Evolutionary conservation across 2,329 filamentous ascomycete genomes (phyloP).

Genomic region (Phialocephala subalpina): DNA sequence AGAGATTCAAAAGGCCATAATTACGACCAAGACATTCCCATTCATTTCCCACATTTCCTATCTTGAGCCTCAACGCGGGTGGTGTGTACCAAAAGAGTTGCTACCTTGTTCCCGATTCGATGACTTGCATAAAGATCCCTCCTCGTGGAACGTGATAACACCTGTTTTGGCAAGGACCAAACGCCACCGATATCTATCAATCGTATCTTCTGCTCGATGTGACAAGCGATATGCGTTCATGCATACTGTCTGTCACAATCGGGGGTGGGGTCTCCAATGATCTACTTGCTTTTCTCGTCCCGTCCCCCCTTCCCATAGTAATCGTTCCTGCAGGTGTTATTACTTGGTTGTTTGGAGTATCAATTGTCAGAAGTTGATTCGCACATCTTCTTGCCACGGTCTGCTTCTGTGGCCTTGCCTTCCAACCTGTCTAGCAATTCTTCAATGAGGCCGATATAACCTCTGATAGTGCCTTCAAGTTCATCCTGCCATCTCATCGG

Average conservation of each 20-base stretch:
- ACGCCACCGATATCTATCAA: background rate
- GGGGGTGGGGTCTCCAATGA: background rate
- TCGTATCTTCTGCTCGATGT: background rate
- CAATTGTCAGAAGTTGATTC: background rate
- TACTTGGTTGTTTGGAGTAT: background rate
- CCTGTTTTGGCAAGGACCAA: background rate
- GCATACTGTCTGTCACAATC: background rate
- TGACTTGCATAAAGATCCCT: conserved; percentile 7
- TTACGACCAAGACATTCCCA: background rate
- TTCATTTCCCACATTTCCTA: conserved; percentile 5
- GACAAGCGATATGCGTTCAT: conserved; percentile 2
- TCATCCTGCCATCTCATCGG: conserved; percentile 28
- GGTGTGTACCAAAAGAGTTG: conserved; percentile 16
- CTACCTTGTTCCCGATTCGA: conserved; percentile 6
- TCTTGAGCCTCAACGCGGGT: conserved; percentile 18
- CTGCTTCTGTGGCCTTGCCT: conserved; percentile 29
- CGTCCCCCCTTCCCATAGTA: conserved; percentile 31
- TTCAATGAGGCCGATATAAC: conserved; percentile 35
- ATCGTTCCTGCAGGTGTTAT: conserved; percentile 26
- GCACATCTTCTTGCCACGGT: conserved; percentile 34
- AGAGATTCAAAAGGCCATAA: background rate
- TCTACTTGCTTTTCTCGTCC: conserved; percentile 24
- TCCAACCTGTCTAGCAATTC: conserved; percentile 33
- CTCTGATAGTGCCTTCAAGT: conserved; percentile 33
- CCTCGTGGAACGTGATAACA: background rate